Percentiles rank a stretch among this genome's conserved stretches.
These are phyloP conservation scores for Aureobasidium sp. DNA, from an alignment of 2,329 filamentous ascomycete genomes.

Conservation along the genomic window DNA sequence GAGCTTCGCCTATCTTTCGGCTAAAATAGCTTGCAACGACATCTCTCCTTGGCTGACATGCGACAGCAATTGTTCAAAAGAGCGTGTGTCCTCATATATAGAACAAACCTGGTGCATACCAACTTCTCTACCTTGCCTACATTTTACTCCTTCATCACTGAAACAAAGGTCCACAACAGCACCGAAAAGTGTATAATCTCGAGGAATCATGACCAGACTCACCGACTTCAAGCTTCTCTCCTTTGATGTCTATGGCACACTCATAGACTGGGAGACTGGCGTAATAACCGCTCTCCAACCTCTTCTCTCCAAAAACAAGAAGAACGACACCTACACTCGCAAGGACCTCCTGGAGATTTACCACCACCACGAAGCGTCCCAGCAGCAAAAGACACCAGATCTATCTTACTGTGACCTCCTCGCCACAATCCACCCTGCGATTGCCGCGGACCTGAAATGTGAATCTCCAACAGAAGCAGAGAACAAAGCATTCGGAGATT, in stretches of 20 bases:
- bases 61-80: not conserved
- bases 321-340: constrained; percentile 34
- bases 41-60: not conserved
- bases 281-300: constrained; percentile 46
- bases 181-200: too few relatives aligned
- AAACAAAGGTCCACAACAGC: not conserved
- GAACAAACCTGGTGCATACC: not conserved
- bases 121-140: not conserved
- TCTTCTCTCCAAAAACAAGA: constrained; percentile 40
- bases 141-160: too few relatives aligned
- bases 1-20: not conserved
- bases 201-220: constrained; percentile 1
- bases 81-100: not conserved
- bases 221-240: constrained; percentile 44
- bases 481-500: constrained; percentile 40
- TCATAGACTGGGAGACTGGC: constrained; percentile 72
- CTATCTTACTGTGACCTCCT: constrained; percentile 2
- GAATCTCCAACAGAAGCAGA: constrained; percentile 27
- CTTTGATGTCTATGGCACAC: constrained; percentile 75
- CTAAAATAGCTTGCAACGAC: not conserved
- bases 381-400: constrained; percentile 7
- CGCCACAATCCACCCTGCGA: not conserved
- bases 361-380: constrained; percentile 37
- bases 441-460: not conserved
- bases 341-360: constrained; percentile 37